Evolutionary conservation across 176 grass and related monocot genomes (phyloP), one percentile per base, ranked within the genome.

Genomic region (Zoysia pacifica): DNA sequence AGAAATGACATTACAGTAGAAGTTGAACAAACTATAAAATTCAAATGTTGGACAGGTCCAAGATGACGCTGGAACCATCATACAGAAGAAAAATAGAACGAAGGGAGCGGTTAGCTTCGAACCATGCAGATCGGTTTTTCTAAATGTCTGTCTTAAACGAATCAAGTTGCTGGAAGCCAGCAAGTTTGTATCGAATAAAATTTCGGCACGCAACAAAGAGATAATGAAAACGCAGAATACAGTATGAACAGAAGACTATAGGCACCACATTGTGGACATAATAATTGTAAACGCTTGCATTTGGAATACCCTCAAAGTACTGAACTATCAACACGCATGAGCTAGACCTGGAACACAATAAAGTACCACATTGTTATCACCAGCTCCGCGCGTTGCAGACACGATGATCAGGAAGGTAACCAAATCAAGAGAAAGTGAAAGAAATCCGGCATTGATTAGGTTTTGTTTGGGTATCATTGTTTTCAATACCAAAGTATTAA

Each of bases 231-330:
- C 46, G 65, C 5, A 58, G 11, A 48, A 73, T 48, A 40, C 15
- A 59, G 83, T 39, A 65, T 79, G 62, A 53, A 65, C 75, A 52
- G 67, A 78, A 78, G 52, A 47, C 75, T 54, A 48, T 49, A 48
- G 48, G 10, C 65, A 64, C 5, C 28, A 67, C 48, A 53, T 44
- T 63, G 67, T 44, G 49, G 18, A 52, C 62, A 53, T 11, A 56
- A 20, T 11, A 79, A 2, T 58, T 50, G 43, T 7, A 18, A 42
- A 86, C 61, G 50, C 18, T 76, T 40, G 20, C 40, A 77, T 7
- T 28, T 35, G 20, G n/a, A 82, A 65, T 48, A 67, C 48, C 56
- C 20, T 72, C 19, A 47, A 58, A 75, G 10, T 19, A 20, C 11
- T 6, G 6, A 44, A 51, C 69, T 53, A 53, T 0, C 5, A 73